Evolutionary conservation across 352 stramenopile genomes (phyloP), one percentile per base, ranked within the genome.

Genomic region (Globisporangium recalcitrans): DNA sequence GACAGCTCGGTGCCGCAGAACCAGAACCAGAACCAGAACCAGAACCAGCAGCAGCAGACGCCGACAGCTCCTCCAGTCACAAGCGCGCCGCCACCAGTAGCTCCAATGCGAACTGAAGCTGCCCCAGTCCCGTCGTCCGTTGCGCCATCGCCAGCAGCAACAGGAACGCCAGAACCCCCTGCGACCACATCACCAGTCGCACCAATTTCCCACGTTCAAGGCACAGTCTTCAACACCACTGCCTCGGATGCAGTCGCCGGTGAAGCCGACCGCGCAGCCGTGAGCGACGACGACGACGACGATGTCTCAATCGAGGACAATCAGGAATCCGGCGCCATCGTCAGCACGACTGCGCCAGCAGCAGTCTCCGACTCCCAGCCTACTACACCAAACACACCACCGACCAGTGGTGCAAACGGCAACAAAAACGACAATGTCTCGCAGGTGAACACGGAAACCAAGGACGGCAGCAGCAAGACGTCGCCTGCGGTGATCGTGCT

Each of bases 401-500:
- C 29, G 16, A 19, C 51, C 51, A 56, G 29, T 32, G 16, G 9
- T n/a, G 11, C 51, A 27, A 11, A 62, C 67, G 8, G 36, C 57
- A 44, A 52, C 52, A 46, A 22, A 49, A 14, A 14, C 9, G 29
- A 27, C 63, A 3, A 44, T 55, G 6, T 34, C 29, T 14, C 62
- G 49, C 13, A 51, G 36, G 44, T 64, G 34, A 70, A 66, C 19
- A 58, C 51, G 3, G 49, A 64, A 19, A 32, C 51, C 5, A 60
- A 58, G 26, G 51, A 38, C 32, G 36, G 24, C 6, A 21, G 5
- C 36, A 36, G 62, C 40, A 29, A 51, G 40, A 78, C 72, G 5
- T 74, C 63, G 19, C 69, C 72, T 7, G 65, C 64, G 21, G 48
- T 79, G 21, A 36, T 79, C 13, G 55, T 65, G 4, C 66, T 79